These are phyloP conservation scores for Gentiana straminea DNA, from an alignment of 257 asterid genomes.

Conservation along the genomic window DNA sequence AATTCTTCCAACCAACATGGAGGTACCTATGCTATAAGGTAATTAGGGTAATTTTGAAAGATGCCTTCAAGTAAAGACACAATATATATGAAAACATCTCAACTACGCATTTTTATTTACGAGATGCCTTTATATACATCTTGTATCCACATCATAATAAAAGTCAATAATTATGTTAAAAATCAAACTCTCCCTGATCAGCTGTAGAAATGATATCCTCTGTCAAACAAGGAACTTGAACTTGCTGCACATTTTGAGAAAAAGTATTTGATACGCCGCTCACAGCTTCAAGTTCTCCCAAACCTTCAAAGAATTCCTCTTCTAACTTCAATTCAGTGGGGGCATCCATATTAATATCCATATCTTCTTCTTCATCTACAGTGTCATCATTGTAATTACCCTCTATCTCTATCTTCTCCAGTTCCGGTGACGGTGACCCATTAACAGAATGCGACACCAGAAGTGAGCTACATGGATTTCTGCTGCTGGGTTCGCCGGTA, in stretches of 20 bases:
- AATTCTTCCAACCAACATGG: no score
- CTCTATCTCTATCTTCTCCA: constrained; percentile 36
- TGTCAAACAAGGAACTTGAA: constrained; percentile 45
- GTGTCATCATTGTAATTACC: constrained; percentile 24
- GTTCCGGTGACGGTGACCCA: constrained; percentile 24
- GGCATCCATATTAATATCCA: constrained; percentile 22
- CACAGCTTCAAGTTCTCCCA: constrained; percentile 47
- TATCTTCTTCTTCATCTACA: constrained; percentile 12
- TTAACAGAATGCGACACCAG: constrained; percentile 20
- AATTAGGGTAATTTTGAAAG: no score
- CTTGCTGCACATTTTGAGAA: constrained; percentile 18
- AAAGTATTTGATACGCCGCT: constrained; percentile 24
- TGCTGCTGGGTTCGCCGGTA: constrained; percentile 34
- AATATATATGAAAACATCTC: no score
- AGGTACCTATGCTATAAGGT: no score
- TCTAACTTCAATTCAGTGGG: constrained; percentile 16
- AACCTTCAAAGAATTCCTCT: constrained; percentile 64
- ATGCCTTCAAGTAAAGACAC: no score
- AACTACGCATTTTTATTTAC: no score
- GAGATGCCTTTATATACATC: no score
- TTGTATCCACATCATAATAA: no score
- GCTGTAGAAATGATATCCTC: constrained; percentile 35
- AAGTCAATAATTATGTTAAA: no score
- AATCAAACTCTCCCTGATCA: constrained; percentile 45
- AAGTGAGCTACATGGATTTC: constrained; percentile 31